Conservation (phyloP, 495 filamentous ascomycete genomes). For the Daldinia loculata region DNA sequence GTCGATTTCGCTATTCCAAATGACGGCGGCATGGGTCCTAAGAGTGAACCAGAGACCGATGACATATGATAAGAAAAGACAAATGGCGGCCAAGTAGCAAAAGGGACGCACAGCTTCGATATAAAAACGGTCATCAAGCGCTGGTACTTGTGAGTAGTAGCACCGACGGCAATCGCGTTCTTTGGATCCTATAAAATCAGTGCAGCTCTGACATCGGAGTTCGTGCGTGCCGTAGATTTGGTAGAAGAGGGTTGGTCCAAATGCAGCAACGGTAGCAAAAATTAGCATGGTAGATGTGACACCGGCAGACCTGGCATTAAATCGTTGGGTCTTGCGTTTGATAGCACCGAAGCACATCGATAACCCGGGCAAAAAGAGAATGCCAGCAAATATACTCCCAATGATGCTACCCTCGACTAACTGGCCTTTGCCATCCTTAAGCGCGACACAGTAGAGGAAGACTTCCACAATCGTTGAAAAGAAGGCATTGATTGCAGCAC, state of each 20-base stretch:
- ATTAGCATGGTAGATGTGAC: conserved; percentile 98
- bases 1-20: conserved; percentile 89
- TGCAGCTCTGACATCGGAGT: conserved; percentile 85
- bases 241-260: conserved; percentile 97
- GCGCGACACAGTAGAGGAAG: conserved; percentile 94
- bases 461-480: conserved; percentile 99
- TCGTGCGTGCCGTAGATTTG: conserved; percentile 99
- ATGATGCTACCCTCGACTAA: conserved; percentile 97
- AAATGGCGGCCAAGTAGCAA: conserved; percentile 82
- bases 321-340: conserved; percentile 97
- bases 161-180: conserved; percentile 84
- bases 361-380: conserved; percentile 94
- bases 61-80: conserved; percentile 91
- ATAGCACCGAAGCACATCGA: conserved; percentile 99
- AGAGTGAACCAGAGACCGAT: conserved; percentile 97
- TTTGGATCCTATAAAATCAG: conserved; percentile 48
- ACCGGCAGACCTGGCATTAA: conserved; percentile 96
- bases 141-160: conserved; percentile 90
- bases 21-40: conserved; percentile 93
- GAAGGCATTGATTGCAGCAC: conserved; percentile 97
- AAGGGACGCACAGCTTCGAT: conserved; percentile 89
- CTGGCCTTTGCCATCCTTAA: conserved; percentile 90
- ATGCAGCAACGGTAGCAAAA: conserved; percentile 96
- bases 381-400: conserved; percentile 96
- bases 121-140: conserved; percentile 87